phyloP scores from a whole-genome alignment of 352 stramenopile genomes.

The Phytophthora gonapodyides region DNA sequence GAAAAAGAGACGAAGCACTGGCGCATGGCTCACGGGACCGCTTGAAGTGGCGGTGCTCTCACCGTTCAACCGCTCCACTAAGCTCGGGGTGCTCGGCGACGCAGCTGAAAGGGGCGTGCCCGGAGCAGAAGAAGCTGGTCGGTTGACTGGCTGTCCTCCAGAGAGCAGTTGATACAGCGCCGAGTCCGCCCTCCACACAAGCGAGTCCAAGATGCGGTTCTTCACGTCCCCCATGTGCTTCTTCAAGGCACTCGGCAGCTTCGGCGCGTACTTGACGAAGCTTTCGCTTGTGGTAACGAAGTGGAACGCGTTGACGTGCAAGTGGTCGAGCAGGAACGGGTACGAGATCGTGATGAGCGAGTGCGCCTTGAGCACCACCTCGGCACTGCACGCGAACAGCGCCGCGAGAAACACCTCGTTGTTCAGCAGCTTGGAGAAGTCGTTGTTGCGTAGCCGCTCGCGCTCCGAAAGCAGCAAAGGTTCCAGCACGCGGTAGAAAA shows the following conservation, averaged over 20 bases:
- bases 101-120: slow-evolving; percentile 15
- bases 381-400: slow-evolving; percentile 82
- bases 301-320: slow-evolving; percentile 84
- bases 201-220: slow-evolving; percentile 80
- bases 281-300: slow-evolving; percentile 89
- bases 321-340: slow-evolving; percentile 72
- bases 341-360: slow-evolving; percentile 88
- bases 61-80: slow-evolving; percentile 18
- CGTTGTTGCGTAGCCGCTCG: slow-evolving; percentile 61
- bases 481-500: slow-evolving; percentile 87
- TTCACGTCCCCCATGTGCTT: slow-evolving; percentile 88
- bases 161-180: slow-evolving; percentile 69
- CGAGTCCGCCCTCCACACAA: slow-evolving; percentile 76
- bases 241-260: slow-evolving; percentile 75
- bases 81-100: slow-evolving; percentile 22
- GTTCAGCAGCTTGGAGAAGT: slow-evolving; percentile 82
- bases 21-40: slow-evolving; percentile 30
- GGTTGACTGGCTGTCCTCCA: slow-evolving; percentile 25
- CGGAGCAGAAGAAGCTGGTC: slow-evolving; percentile 20
- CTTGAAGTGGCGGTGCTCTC: slow-evolving; percentile 5
- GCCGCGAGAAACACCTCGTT: slow-evolving; percentile 82
- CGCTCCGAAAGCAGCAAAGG: slow-evolving; percentile 72
- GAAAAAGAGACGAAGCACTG: slow-evolving; percentile 85
- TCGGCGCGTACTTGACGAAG: slow-evolving; percentile 84
- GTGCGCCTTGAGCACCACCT: slow-evolving; percentile 86